These are phyloP conservation scores for Bacterosira constricta DNA, from an alignment of 108 stramenopile species.

Conservation along the genomic window DNA sequence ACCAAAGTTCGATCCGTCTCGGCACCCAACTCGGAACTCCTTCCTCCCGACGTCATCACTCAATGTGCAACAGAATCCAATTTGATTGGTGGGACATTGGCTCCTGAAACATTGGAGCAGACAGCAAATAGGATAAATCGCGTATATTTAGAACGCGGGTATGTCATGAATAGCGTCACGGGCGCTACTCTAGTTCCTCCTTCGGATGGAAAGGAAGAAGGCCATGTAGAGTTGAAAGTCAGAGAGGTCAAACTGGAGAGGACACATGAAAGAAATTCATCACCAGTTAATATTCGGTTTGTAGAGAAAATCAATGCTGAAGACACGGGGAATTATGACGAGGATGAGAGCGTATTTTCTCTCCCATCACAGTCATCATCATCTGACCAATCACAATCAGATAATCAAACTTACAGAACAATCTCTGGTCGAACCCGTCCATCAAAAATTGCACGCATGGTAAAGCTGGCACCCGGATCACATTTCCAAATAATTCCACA, in stretches of 20 bases:
- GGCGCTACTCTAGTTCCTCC: constrained; percentile 68
- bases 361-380: constrained; percentile 8
- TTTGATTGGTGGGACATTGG: constrained; percentile 64
- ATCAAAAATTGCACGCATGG: constrained; percentile 59
- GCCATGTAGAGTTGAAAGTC: constrained; percentile 46
- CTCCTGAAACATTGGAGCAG: constrained; percentile 63
- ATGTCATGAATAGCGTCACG: constrained; percentile 77
- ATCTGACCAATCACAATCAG: background rate
- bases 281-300: constrained; percentile 64
- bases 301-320: constrained; percentile 69
- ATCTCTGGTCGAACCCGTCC: constrained; percentile 71
- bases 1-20: constrained; percentile 38
- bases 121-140: constrained; percentile 61
- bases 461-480: constrained; percentile 59
- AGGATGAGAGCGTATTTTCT: background rate
- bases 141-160: constrained; percentile 76
- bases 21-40: constrained; percentile 64
- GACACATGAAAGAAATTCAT: background rate
- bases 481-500: constrained; percentile 60
- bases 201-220: constrained; percentile 45
- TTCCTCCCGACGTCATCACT: constrained; percentile 66
- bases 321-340: constrained; percentile 48
- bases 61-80: constrained; percentile 66
- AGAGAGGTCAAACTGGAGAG: constrained; percentile 49
- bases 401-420: constrained; percentile 63